A percentile compares a stretch with the other conserved stretches of the same genome.
phyloP scores from a whole-genome alignment of 2,329 filamentous ascomycete species.

The Beauveria bassiana region DNA sequence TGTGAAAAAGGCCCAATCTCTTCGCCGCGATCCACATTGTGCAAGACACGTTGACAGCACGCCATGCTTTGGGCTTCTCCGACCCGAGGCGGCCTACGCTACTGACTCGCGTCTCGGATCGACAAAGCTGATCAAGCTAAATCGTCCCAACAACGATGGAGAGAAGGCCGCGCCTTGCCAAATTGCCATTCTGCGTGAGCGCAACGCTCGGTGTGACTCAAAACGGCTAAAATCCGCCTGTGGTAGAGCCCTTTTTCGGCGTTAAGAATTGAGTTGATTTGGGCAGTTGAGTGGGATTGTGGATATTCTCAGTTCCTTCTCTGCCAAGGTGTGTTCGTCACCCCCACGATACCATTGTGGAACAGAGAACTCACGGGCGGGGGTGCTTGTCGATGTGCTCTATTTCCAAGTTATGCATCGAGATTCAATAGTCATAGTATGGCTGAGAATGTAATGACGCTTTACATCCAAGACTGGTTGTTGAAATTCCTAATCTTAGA shows the following conservation, averaged over 20 bases:
- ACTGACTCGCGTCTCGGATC: background rate
- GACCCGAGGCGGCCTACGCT: too few relatives aligned
- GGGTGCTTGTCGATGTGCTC: too few relatives aligned
- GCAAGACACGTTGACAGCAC: background rate
- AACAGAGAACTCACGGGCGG: too few relatives aligned
- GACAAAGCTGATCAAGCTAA: background rate
- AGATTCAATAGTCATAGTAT: background rate
- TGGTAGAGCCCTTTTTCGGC: background rate
- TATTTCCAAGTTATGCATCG: background rate
- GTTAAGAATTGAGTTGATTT: background rate
- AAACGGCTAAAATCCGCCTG: background rate
- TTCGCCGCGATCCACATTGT: too few relatives aligned
- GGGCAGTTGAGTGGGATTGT: background rate
- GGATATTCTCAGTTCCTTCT: background rate
- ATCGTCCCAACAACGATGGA: background rate
- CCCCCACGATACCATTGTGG: background rate
- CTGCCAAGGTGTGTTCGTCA: background rate
- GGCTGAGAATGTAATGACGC: too few relatives aligned
- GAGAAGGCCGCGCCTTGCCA: background rate
- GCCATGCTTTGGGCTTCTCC: background rate
- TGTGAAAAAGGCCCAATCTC: too few relatives aligned
- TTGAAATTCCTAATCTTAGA: too few relatives aligned
- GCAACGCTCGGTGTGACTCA: constrained; percentile 1
- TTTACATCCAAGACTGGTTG: too few relatives aligned
- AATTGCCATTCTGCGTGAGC: background rate